Evolutionary conservation across 2,329 filamentous ascomycete species (phyloP), one percentile per base, ranked within the genome.

Genomic region (Fusarium longipes): DNA sequence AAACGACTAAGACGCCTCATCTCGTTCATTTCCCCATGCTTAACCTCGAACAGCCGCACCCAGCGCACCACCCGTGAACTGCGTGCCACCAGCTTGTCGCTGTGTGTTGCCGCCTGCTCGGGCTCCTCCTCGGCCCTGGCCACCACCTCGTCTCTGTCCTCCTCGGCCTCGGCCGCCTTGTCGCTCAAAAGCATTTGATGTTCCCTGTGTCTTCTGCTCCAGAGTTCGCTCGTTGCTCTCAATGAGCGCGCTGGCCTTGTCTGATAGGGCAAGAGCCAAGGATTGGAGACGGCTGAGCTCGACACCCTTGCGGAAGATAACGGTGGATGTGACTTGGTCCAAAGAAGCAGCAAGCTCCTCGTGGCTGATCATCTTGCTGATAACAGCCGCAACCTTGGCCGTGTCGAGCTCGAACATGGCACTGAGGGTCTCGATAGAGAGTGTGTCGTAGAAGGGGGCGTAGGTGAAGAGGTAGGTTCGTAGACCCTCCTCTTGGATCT

Each of bases 351-450:
- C 93, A 48, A 99, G 90, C 81, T 99, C 96, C 82, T 99, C 96
- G 84, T 99, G 96, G 75, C 93, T 97, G 80, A 99, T 98, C 96
- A 99, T 99, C 85, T 97, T 97, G 86, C 93, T 97, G 76, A 99
- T 89, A 56, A 99, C 90, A 33, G 96, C 93, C n/a, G 92, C 86
- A 50, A 97, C 94, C 87, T 98, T 98, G 82, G 91, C 88, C 73
- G 91, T 84, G 57, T 94, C 87, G 24, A 99, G 90, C 82, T 99
- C 96, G 80, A 99, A 99, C 96, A 99, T 99, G 70, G 84, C 85
- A 66, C 93, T 91, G 63, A 99, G 87, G 24, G 94, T 96, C 70
- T 88, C 85, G 73, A 97, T 86, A 63, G 93, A 91, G 62, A 99
- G 89, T 22, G 96, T 98, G 82, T 99, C 96, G 84, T 99, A 99